phyloP scores from a whole-genome alignment of 139 green algal genomes.

The Coelastrella sp. region DNA sequence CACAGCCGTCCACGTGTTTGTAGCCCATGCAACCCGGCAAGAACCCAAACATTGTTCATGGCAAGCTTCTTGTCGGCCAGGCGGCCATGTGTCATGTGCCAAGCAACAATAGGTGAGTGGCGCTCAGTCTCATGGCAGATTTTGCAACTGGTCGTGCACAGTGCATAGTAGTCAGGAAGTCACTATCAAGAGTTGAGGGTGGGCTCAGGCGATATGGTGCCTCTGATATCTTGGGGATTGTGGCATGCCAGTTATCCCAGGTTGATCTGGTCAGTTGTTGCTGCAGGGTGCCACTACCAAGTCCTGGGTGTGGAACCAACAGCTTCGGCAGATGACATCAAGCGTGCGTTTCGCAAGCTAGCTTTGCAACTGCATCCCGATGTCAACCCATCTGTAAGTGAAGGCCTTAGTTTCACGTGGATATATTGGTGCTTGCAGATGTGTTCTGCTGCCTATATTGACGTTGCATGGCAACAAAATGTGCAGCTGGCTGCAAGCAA shows the following conservation, averaged over 20 bases:
- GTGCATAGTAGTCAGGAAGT: too few relatives aligned
- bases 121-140: too few relatives aligned
- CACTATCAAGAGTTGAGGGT: too few relatives aligned
- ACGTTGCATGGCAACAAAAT: not conserved
- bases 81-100: too few relatives aligned
- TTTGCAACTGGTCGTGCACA: too few relatives aligned
- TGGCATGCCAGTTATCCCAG: too few relatives aligned
- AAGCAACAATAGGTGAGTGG: not conserved
- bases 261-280: not conserved
- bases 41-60: too few relatives aligned
- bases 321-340: conserved; percentile 48
- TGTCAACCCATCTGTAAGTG: conserved; percentile 44
- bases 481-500: too few relatives aligned
- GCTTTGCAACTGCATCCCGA: conserved; percentile 52
- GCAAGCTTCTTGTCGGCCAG: too few relatives aligned
- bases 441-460: not conserved
- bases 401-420: not conserved
- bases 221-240: too few relatives aligned
- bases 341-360: conserved; percentile 27
- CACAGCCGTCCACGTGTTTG: not conserved
- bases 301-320: conserved; percentile 27
- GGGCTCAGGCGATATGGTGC: too few relatives aligned
- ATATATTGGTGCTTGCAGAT: not conserved
- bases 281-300: conserved; percentile 26
- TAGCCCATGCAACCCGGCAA: not conserved